Evolutionary conservation across 768 basidiomycete genomes (phyloP).

Genomic region (Tricholomella constricta): DNA sequence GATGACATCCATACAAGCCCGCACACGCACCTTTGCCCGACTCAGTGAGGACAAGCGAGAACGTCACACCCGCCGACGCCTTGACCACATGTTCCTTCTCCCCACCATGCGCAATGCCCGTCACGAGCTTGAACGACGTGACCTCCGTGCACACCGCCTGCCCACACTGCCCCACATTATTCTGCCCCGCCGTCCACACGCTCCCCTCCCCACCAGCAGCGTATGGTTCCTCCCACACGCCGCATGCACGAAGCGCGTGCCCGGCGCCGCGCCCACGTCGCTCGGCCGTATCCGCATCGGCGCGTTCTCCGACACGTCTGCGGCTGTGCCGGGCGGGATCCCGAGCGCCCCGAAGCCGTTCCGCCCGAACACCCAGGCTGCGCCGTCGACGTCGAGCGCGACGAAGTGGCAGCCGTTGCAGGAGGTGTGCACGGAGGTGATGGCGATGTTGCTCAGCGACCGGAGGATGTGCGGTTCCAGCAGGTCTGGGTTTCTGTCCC

Average conservation of each 20-base stretch:
- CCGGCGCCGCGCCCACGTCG: constrained; percentile 60
- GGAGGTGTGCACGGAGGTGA: constrained; percentile 71
- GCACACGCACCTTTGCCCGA: constrained; percentile 80
- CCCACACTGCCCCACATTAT: constrained; percentile 54
- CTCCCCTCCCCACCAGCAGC: constrained; percentile 78
- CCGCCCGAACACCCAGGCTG: constrained; percentile 90
- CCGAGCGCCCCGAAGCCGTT: constrained; percentile 66
- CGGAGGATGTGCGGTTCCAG: constrained; percentile 88
- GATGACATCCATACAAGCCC: too few species aligned
- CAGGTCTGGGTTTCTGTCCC: constrained; percentile 71
- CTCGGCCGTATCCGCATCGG: constrained; percentile 61
- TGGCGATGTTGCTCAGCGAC: constrained; percentile 79
- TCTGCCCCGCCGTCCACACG: constrained; percentile 84
- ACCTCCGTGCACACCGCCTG: constrained; percentile 64
- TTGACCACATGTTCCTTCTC: constrained; percentile 66
- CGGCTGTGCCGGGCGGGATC: constrained; percentile 45
- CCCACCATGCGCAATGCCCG: constrained; percentile 58
- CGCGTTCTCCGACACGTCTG: constrained; percentile 74
- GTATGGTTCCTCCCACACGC: constrained; percentile 85
- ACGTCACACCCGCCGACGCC: constrained; percentile 81
- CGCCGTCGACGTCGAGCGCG: constrained; percentile 70
- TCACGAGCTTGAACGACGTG: constrained; percentile 61
- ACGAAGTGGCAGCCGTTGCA: constrained; percentile 79
- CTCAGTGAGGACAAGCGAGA: constrained; percentile 81
- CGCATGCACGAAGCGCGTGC: constrained; percentile 73